Conservation (phyloP, 331 rosid species). For the Arachis monticola region DNA sequence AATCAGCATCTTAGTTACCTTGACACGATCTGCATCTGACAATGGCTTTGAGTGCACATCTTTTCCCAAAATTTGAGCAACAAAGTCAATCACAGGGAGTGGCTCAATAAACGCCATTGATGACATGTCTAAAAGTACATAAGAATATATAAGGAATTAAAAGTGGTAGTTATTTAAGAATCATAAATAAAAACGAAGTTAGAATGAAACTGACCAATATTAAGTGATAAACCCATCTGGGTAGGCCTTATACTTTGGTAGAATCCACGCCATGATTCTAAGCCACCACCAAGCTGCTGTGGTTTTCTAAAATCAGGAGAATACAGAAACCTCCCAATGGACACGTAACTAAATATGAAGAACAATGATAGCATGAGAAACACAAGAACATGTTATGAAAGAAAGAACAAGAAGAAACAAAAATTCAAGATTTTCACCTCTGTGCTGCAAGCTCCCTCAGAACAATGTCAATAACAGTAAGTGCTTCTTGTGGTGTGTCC, state of each 20-base stretch:
- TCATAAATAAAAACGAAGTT: too few species aligned
- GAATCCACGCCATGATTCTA: slow-evolving; percentile 63
- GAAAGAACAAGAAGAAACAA: too few species aligned
- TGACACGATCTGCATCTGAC: slow-evolving; percentile 55
- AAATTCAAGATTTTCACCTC: slow-evolving; percentile 34
- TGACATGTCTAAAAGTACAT: slow-evolving; percentile 50
- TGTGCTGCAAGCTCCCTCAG: slow-evolving; percentile 52
- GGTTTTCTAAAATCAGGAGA: slow-evolving; percentile 54
- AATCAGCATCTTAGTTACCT: slow-evolving; percentile 36
- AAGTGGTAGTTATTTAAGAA: background rate
- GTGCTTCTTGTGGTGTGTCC: slow-evolving; percentile 53
- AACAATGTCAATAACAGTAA: slow-evolving; percentile 52
- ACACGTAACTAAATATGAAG: slow-evolving; percentile 44
- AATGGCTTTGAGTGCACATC: slow-evolving; percentile 50
- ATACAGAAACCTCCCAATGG: slow-evolving; percentile 55
- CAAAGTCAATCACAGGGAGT: slow-evolving; percentile 58
- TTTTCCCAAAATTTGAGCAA: slow-evolving; percentile 57
- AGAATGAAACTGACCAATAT: slow-evolving; percentile 36
- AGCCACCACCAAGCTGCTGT: slow-evolving; percentile 53
- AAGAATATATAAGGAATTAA: background rate
- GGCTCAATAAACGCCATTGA: slow-evolving; percentile 59
- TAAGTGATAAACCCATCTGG: slow-evolving; percentile 52
- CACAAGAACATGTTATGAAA: background rate
- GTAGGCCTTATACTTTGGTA: slow-evolving; percentile 54
- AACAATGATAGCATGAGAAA: background rate